Evolutionary conservation across 768 basidiomycete genomes (phyloP).

Genomic region (Leccinum arenicola): DNA sequence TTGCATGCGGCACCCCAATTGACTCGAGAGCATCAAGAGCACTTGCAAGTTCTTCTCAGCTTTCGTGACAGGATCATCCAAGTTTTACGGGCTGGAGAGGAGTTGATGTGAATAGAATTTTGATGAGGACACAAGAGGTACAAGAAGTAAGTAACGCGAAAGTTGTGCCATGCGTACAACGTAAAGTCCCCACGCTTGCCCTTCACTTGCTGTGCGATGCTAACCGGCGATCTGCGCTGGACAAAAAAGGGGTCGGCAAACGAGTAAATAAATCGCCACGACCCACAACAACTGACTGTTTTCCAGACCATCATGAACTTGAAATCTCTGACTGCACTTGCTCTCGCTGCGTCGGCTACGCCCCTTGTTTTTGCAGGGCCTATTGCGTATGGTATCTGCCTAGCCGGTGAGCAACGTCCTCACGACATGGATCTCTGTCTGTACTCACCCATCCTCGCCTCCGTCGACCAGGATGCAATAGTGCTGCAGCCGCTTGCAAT

Average conservation of each 20-base stretch:
- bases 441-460: neutral
- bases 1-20: too few species aligned
- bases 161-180: neutral
- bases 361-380: conserved; percentile 18
- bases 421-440: neutral
- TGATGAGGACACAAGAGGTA: too few species aligned
- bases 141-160: too few species aligned
- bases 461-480: conserved; percentile 22
- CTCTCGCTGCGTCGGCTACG: conserved; percentile 12
- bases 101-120: too few species aligned
- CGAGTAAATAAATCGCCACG: conserved; percentile 1
- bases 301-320: conserved; percentile 23
- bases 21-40: too few species aligned
- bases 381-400: conserved; percentile 21
- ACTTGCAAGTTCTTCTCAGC: too few species aligned
- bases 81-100: too few species aligned
- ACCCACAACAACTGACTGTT: neutral
- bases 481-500: conserved; percentile 21
- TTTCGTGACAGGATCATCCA: too few species aligned
- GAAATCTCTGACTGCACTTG: conserved; percentile 9
- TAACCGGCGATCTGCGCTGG: conserved; percentile 1
- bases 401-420: conserved; percentile 18
- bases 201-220: conserved; percentile 4
- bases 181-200: neutral
- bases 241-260: neutral